Conservation (phyloP, 805 yeast species). For the Starmerella potacharoeniae region DNA sequence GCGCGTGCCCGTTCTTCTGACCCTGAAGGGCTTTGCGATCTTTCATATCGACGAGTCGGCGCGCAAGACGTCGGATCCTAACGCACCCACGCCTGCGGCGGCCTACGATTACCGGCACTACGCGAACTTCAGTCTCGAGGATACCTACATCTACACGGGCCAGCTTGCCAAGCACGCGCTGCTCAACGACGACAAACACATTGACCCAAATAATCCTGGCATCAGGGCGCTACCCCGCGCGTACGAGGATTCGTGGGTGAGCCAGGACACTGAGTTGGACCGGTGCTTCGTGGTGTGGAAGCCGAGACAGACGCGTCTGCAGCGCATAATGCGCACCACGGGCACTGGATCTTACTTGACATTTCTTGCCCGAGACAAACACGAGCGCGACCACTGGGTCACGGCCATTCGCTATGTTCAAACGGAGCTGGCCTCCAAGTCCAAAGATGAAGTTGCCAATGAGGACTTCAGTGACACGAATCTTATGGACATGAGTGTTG, state of each 20-base stretch:
- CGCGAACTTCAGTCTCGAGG: constrained; percentile 49
- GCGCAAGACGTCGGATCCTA: constrained; percentile 18
- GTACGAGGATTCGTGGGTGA: constrained; percentile 74
- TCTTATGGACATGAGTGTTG: constrained; percentile 12
- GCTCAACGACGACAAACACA: constrained; percentile 35
- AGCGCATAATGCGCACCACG: constrained; percentile 46
- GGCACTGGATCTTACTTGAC: constrained; percentile 54
- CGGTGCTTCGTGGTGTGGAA: constrained; percentile 81
- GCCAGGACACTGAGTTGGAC: constrained; percentile 62
- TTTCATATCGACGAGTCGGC: constrained; percentile 28
- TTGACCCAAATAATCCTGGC: constrained; percentile 43
- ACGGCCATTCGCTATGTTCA: constrained; percentile 29
- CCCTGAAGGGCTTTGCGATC: constrained; percentile 58
- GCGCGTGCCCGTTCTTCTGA: constrained; percentile 48
- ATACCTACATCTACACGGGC: constrained; percentile 71
- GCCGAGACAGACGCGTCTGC: constrained; percentile 31
- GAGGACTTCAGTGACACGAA: neutral
- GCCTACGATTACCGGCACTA: constrained; percentile 40
- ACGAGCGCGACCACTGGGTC: constrained; percentile 81
- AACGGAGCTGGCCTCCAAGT: constrained; percentile 17
- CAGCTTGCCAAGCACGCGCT: constrained; percentile 47
- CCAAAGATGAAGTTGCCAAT: neutral
- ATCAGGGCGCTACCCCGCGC: constrained; percentile 54
- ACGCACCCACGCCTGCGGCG: constrained; percentile 33
- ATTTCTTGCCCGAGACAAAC: constrained; percentile 70